Evolutionary conservation across 139 green algal species (phyloP).

Genomic region (Chlorella sp.): DNA sequence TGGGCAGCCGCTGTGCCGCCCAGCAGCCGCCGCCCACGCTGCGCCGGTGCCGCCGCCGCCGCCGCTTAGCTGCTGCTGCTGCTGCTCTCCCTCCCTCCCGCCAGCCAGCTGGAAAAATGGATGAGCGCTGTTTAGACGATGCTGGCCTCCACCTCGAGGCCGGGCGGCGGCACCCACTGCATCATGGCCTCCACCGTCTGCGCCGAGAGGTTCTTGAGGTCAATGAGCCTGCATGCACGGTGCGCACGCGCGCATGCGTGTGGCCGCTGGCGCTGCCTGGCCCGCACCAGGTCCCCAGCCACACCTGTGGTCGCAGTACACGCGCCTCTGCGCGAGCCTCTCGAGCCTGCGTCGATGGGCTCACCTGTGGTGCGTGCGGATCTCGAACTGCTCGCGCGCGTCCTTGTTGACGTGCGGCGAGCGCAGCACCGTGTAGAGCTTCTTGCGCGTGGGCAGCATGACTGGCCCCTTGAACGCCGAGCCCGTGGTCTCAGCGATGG

Average conservation of each 20-base stretch:
- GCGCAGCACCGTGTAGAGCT: constrained; percentile 75
- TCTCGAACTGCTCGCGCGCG: constrained; percentile 88
- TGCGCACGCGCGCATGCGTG: neutral
- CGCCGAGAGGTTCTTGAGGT: constrained; percentile 75
- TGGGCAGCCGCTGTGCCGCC: too few species aligned
- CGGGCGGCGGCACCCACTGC: constrained; percentile 76
- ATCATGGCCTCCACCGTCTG: constrained; percentile 84
- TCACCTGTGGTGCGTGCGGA: constrained; percentile 63
- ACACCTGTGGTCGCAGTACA: too few species aligned
- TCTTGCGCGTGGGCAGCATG: constrained; percentile 67
- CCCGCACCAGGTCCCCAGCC: too few species aligned
- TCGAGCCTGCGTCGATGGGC: too few species aligned
- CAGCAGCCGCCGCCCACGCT: too few species aligned
- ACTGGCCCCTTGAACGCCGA: constrained; percentile 61
- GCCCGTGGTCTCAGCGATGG: constrained; percentile 58
- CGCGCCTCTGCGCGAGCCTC: too few species aligned
- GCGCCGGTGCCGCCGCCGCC: too few species aligned
- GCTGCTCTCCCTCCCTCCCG: too few species aligned
- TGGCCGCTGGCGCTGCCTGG: neutral
- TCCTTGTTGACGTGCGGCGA: constrained; percentile 92
- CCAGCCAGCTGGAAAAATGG: too few species aligned
- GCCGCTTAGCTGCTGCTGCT: too few species aligned
- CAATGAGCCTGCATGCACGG: constrained; percentile 55
- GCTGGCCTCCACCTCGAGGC: constrained; percentile 65
- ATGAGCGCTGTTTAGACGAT: constrained; percentile 16